These are phyloP conservation scores for Penstemon barbatus DNA, from an alignment of 257 asterid genomes.

Conservation along the genomic window DNA sequence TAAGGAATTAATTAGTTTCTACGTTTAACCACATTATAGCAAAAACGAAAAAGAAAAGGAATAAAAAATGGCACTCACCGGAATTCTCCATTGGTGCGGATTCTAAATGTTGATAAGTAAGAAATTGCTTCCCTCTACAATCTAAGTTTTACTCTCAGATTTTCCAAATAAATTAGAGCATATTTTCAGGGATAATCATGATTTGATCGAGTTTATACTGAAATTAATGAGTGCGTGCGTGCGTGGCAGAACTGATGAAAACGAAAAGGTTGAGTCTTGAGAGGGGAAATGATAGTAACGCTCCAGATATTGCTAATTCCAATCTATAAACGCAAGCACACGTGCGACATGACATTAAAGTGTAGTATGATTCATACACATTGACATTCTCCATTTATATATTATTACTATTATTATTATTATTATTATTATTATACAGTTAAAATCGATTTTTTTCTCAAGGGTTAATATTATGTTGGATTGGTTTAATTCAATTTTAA, in stretches of 20 bases:
- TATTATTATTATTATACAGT: no score
- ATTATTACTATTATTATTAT: no score
- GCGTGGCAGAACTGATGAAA: conserved; percentile 34
- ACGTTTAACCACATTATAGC: conserved; percentile 18
- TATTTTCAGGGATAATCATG: conserved; percentile 24
- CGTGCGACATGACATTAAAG: not conserved
- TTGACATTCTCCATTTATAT: no score
- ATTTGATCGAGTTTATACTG: conserved; percentile 14
- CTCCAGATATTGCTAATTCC: conserved; percentile 32
- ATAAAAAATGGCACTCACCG: conserved; percentile 32
- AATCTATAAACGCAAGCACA: not conserved
- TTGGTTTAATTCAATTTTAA: no score
- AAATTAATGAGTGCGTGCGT: conserved; percentile 12
- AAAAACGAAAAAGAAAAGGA: not conserved
- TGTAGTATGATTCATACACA: not conserved
- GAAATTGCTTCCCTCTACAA: not conserved
- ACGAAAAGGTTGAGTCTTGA: not conserved
- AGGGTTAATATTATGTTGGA: no score
- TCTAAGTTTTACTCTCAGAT: not conserved
- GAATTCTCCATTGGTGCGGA: conserved; percentile 42
- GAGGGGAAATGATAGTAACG: conserved; percentile 21
- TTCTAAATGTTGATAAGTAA: conserved; percentile 14
- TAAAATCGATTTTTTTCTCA: no score
- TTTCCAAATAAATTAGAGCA: conserved; percentile 21
- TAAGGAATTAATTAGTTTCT: not conserved